Conservation (phyloP, 2,329 filamentous ascomycete species). For the Curvularia spicifera region DNA sequence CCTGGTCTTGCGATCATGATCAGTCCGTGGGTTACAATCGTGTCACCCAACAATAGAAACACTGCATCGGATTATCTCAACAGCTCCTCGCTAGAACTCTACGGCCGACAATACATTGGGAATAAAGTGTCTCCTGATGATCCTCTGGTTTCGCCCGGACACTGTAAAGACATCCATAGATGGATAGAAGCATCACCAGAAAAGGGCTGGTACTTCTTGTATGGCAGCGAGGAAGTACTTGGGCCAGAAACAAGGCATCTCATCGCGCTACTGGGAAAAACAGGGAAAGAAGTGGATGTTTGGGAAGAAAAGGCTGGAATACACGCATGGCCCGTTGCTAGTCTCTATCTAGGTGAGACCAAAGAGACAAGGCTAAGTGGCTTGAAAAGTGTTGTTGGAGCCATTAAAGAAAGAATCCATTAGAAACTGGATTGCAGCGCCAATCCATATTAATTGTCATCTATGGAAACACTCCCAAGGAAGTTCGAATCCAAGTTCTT, state of each 20-base stretch:
- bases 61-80: constrained; percentile 80
- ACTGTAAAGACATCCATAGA: constrained; percentile 68
- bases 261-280: constrained; percentile 61
- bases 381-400: constrained; percentile 53
- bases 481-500: constrained; percentile 18
- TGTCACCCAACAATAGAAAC: constrained; percentile 70
- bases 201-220: constrained; percentile 72
- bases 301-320: constrained; percentile 70
- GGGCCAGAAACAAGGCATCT: constrained; percentile 71
- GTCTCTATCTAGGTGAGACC: constrained; percentile 61
- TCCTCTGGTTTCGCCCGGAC: constrained; percentile 71
- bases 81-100: constrained; percentile 67
- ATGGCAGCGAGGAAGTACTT: constrained; percentile 79
- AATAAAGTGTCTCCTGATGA: constrained; percentile 58
- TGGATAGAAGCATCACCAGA: constrained; percentile 72
- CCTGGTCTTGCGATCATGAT: constrained; percentile 74
- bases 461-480: constrained; percentile 13
- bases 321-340: constrained; percentile 82
- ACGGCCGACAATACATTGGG: constrained; percentile 73
- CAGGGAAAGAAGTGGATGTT: constrained; percentile 62
- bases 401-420: constrained; percentile 39
- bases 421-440: constrained; percentile 14
- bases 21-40: constrained; percentile 79
- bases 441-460: not conserved
- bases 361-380: constrained; percentile 56